Conservation (phyloP, 495 filamentous ascomycete species). For the Podospora fimiseda region DNA sequence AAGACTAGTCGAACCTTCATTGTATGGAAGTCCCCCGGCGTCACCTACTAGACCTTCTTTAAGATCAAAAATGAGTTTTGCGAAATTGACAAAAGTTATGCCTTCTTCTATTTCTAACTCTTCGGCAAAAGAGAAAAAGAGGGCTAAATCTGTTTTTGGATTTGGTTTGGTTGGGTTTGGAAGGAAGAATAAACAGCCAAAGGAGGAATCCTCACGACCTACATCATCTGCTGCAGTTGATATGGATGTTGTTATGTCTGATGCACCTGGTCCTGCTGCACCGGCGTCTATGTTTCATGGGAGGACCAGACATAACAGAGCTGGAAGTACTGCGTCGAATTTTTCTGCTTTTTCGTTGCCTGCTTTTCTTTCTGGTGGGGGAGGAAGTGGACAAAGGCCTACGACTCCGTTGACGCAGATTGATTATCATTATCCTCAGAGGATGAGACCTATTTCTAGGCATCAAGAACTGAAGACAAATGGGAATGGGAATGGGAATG, state of each 20-base stretch:
- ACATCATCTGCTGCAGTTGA: no score
- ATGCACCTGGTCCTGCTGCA: no score
- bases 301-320: no score
- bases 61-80: neutral
- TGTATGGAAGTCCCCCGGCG: neutral
- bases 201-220: no score
- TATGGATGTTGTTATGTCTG: no score
- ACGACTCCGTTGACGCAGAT: neutral
- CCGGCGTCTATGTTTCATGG: no score
- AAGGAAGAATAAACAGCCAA: neutral
- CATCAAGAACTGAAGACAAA: neutral
- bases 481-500: neutral
- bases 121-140: neutral
- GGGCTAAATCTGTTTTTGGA: no score
- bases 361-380: no score
- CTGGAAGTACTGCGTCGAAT: no score
- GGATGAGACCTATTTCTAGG: neutral
- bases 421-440: neutral
- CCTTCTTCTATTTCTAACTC: no score
- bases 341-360: no score
- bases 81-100: neutral
- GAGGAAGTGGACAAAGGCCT: no score
- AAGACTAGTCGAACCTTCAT: neutral
- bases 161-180: neutral
- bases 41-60: neutral